A percentile compares a stretch with the other conserved stretches of the same genome.
phyloP scores from a whole-genome alignment of 2,329 filamentous ascomycete species.

The Epichloe gansuensis region DNA sequence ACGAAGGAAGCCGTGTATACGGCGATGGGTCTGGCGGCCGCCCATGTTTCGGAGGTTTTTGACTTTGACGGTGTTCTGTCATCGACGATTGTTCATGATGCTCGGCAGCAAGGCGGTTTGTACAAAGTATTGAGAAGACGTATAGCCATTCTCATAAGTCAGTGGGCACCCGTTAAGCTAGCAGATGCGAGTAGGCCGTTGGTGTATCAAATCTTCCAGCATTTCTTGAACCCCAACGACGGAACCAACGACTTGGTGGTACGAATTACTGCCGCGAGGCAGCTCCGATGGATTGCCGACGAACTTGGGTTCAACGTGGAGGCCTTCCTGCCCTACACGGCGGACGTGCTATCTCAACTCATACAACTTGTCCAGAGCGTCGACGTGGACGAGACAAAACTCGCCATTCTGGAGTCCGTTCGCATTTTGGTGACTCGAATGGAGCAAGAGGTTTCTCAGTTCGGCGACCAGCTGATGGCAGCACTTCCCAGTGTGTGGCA shows the following conservation, averaged over 20 bases:
- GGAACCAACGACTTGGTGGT: constrained; percentile 82
- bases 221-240: constrained; percentile 68
- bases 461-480: constrained; percentile 69
- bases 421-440: constrained; percentile 68
- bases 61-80: constrained; percentile 75
- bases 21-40: constrained; percentile 74
- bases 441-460: constrained; percentile 55
- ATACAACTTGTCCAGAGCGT: constrained; percentile 70
- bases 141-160: constrained; percentile 75
- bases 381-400: constrained; percentile 74
- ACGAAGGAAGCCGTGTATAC: constrained; percentile 93
- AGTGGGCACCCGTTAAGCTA: constrained; percentile 77
- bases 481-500: constrained; percentile 77
- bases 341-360: constrained; percentile 57
- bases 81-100: constrained; percentile 64
- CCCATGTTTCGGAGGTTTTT: constrained; percentile 58
- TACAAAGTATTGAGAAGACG: constrained; percentile 78
- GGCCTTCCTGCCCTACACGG: constrained; percentile 64
- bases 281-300: constrained; percentile 68
- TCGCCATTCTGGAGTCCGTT: constrained; percentile 79
- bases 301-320: constrained; percentile 71
- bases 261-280: constrained; percentile 76
- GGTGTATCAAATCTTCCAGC: constrained; percentile 80
- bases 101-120: constrained; percentile 46
- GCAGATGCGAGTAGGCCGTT: constrained; percentile 53